These are phyloP conservation scores for Acer negundo DNA, from an alignment of 345 rosid species.

Conservation along the genomic window DNA sequence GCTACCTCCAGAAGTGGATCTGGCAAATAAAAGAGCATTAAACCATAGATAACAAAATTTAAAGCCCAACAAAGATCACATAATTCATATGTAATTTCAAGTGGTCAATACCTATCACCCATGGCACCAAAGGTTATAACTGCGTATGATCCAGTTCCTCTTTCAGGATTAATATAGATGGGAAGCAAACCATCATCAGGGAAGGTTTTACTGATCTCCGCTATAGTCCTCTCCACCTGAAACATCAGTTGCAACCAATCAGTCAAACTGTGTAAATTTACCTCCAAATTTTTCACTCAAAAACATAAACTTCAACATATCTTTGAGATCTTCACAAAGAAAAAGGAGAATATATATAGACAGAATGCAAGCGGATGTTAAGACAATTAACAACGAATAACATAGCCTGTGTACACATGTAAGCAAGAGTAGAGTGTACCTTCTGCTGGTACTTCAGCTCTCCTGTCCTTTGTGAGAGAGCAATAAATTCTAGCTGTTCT, in stretches of 20 bases:
- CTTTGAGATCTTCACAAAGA: neutral
- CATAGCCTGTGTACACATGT: neutral
- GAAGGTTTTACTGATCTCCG: conserved; percentile 68
- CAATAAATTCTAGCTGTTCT: conserved; percentile 95
- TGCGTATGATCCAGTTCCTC: conserved; percentile 58
- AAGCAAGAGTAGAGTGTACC: conserved; percentile 43
- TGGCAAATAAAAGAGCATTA: neutral
- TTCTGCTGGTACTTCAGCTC: conserved; percentile 91
- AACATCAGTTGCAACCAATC: conserved; percentile 15
- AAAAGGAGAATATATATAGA: neutral
- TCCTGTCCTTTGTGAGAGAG: conserved; percentile 96
- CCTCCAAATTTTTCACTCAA: neutral
- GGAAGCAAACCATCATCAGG: conserved; percentile 96
- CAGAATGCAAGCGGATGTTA: neutral
- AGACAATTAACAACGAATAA: neutral
- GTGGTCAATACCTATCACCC: conserved; percentile 88
- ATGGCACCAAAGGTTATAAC: conserved; percentile 96
- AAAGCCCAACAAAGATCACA: neutral
- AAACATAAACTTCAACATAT: neutral
- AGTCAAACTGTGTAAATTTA: neutral
- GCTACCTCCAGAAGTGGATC: neutral
- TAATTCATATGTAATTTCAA: neutral
- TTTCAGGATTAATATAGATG: conserved; percentile 73
- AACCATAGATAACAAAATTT: neutral
- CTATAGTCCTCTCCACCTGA: conserved; percentile 88